A percentile compares a stretch with the other conserved stretches of the same genome.
Evolutionary conservation across 2,329 filamentous ascomycete species (phyloP).

Genomic region (Parafenestella ontariensis): DNA sequence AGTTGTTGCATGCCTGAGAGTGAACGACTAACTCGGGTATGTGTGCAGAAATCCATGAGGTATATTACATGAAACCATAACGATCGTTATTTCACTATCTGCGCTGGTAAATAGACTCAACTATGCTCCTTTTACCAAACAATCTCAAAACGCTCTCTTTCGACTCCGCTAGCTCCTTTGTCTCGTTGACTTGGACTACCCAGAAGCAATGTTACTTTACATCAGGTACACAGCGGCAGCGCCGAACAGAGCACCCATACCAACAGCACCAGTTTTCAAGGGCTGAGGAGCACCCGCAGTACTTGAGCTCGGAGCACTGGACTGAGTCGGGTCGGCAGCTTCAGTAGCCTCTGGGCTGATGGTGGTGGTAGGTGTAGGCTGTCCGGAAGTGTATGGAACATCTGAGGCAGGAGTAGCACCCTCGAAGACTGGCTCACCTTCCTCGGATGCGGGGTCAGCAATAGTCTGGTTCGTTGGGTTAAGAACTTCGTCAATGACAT

Average conservation of each 20-base stretch:
- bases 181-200: not conserved
- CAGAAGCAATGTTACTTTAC: constrained; percentile 10
- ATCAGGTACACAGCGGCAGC: constrained; percentile 48
- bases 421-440: constrained; percentile 62
- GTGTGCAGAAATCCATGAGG: not conserved
- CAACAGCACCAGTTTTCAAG: constrained; percentile 51
- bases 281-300: constrained; percentile 34
- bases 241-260: constrained; percentile 57
- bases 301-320: constrained; percentile 6
- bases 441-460: constrained; percentile 53
- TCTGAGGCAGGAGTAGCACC: constrained; percentile 56
- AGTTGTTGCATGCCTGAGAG: too few species aligned
- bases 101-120: too few species aligned
- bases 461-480: constrained; percentile 59
- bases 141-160: not conserved
- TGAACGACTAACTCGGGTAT: too few species aligned
- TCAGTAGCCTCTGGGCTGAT: constrained; percentile 45
- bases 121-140: too few species aligned
- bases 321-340: constrained; percentile 30
- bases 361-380: constrained; percentile 55
- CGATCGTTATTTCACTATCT: too few species aligned
- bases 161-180: not conserved
- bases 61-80: constrained; percentile 12
- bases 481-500: constrained; percentile 65
- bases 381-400: constrained; percentile 63